A percentile compares a stretch with the other conserved stretches of the same genome.
phyloP scores from a whole-genome alignment of 2,329 filamentous ascomycete species.

The Arthrobotrys sphaeroides region DNA sequence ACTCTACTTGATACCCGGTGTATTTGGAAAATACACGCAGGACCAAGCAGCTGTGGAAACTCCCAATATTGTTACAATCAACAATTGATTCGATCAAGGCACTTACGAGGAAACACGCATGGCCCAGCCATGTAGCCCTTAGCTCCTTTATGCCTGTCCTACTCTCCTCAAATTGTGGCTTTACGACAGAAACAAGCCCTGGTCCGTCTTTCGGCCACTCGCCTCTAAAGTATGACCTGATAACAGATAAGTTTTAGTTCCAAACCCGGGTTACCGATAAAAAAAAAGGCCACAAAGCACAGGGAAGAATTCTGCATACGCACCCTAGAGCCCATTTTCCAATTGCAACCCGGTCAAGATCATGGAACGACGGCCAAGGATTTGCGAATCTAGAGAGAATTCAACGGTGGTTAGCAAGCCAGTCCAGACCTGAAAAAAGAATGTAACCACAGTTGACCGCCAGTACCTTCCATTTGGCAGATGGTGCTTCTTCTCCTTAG shows the following conservation, averaged over 20 bases:
- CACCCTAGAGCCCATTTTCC: constrained; percentile 40
- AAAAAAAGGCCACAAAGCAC: not conserved
- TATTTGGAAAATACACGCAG: not conserved
- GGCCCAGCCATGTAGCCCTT: constrained; percentile 91
- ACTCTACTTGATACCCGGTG: not conserved
- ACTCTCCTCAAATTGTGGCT: constrained; percentile 50
- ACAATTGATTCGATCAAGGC: not conserved
- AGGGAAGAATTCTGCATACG: constrained; percentile 1
- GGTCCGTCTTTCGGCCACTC: constrained; percentile 32
- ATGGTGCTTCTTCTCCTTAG: constrained; percentile 49
- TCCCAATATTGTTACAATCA: constrained; percentile 64
- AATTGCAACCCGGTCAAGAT: constrained; percentile 16
- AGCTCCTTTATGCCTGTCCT: constrained; percentile 64
- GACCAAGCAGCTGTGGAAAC: not conserved
- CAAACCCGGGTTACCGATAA: not conserved
- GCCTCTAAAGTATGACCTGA: constrained; percentile 23
- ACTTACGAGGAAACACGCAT: constrained; percentile 75
- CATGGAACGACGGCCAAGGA: constrained; percentile 47
- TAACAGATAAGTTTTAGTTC: constrained; percentile 23
- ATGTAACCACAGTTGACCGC: not conserved
- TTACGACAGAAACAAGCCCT: constrained; percentile 29
- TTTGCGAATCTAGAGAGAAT: constrained; percentile 40
- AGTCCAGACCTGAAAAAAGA: not conserved
- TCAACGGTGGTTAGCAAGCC: constrained; percentile 13
- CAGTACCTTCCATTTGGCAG: constrained; percentile 47